Percentiles rank a stretch among this genome's conserved stretches.
These are phyloP conservation scores for Pholiota molesta DNA, from an alignment of 768 basidiomycete genomes.

Conservation along the genomic window DNA sequence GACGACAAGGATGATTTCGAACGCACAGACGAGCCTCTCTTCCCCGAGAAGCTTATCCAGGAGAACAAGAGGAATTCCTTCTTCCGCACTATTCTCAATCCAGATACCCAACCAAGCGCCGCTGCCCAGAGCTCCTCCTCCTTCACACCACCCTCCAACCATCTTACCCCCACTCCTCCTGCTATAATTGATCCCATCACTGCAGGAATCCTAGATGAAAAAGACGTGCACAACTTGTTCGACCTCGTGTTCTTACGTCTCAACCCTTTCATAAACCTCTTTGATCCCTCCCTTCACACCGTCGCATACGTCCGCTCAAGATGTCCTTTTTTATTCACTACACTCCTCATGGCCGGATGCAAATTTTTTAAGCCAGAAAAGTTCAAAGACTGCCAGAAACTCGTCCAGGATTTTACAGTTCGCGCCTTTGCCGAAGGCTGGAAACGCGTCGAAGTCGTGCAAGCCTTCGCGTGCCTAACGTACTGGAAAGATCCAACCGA, in stretches of 20 bases:
- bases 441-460: constrained; percentile 85
- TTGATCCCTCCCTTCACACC: constrained; percentile 87
- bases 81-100: constrained; percentile 83
- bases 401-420: constrained; percentile 75
- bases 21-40: constrained; percentile 62
- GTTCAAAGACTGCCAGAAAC: constrained; percentile 68
- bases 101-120: constrained; percentile 47
- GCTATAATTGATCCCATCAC: constrained; percentile 69
- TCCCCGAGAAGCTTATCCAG: constrained; percentile 75
- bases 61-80: constrained; percentile 77
- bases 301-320: constrained; percentile 76
- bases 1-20: constrained; percentile 74
- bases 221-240: constrained; percentile 72
- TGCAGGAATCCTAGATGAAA: constrained; percentile 69
- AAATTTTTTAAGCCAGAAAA: constrained; percentile 79
- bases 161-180: constrained; percentile 37
- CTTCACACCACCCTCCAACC: constrained; percentile 40
- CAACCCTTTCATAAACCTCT: constrained; percentile 88
- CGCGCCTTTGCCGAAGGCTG: constrained; percentile 78
- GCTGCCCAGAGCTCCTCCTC: constrained; percentile 39
- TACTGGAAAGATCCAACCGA: constrained; percentile 93
- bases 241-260: constrained; percentile 81
- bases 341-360: constrained; percentile 80
- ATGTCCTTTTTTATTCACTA: constrained; percentile 84
- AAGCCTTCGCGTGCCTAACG: constrained; percentile 86